Percentiles rank a stretch among this genome's conserved stretches.
phyloP scores from a whole-genome alignment of 768 basidiomycete species.

The Rhizopogon vesiculosus region DNA sequence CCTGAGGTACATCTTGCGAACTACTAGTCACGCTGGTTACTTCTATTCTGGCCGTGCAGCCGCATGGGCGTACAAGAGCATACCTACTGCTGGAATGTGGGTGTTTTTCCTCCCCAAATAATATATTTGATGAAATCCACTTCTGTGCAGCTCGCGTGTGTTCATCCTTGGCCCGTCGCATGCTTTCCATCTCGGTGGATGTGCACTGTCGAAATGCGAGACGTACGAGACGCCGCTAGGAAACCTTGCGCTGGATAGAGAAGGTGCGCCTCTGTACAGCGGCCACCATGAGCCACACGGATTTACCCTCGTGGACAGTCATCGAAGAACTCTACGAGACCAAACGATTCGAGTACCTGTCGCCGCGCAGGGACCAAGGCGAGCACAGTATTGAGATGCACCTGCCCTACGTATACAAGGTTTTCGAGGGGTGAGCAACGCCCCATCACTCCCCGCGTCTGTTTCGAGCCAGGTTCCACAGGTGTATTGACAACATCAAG shows the following conservation, averaged over 20 bases:
- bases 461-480: not conserved
- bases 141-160: slow-evolving; percentile 67
- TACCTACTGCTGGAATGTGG: slow-evolving; percentile 79
- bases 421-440: slow-evolving; percentile 66
- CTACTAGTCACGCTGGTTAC: slow-evolving; percentile 87
- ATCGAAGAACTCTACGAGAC: slow-evolving; percentile 61
- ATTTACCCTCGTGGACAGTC: slow-evolving; percentile 35
- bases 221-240: slow-evolving; percentile 86
- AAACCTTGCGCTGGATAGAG: slow-evolving; percentile 68
- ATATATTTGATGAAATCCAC: slow-evolving; percentile 4
- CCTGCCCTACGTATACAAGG: slow-evolving; percentile 82
- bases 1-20: not conserved
- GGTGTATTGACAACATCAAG: slow-evolving; percentile 59
- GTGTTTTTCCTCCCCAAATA: slow-evolving; percentile 20
- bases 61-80: slow-evolving; percentile 92
- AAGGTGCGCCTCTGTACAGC: slow-evolving; percentile 48
- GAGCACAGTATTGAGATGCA: slow-evolving; percentile 99
- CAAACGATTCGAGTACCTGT: slow-evolving; percentile 68
- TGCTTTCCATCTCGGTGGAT: slow-evolving; percentile 81
- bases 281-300: not conserved
- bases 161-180: slow-evolving; percentile 97
- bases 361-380: slow-evolving; percentile 69
- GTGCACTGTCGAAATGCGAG: slow-evolving; percentile 78
- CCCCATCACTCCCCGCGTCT: too few species aligned
- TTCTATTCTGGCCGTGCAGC: slow-evolving; percentile 91